These are phyloP conservation scores for Puccinia polysora DNA, from an alignment of 1,284 basidiomycete genomes.

Conservation along the genomic window DNA sequence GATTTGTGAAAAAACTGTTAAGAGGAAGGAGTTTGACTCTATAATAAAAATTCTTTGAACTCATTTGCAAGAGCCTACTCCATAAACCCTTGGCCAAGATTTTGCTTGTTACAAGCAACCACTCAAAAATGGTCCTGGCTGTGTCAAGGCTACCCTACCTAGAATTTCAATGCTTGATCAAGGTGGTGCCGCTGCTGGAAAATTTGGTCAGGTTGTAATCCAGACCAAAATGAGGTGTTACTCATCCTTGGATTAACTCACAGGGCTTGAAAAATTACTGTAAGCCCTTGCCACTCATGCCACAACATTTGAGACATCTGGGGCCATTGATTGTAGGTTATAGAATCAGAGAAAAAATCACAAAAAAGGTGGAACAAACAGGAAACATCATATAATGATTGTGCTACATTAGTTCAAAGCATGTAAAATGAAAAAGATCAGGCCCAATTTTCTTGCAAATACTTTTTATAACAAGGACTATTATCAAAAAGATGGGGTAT, in stretches of 20 bases:
- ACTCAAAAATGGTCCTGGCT: slow-evolving; percentile 79
- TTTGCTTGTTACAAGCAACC: slow-evolving; percentile 98
- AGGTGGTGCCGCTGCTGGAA: slow-evolving; percentile 96
- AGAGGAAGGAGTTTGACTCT: slow-evolving; percentile 72
- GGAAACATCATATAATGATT: too few relatives aligned
- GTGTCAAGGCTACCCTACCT: slow-evolving; percentile 76
- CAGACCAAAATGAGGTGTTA: slow-evolving; percentile 3
- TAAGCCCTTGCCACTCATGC: slow-evolving; percentile 95
- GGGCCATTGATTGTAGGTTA: too few relatives aligned
- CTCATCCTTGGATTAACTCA: slow-evolving; percentile 60
- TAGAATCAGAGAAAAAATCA: too few relatives aligned
- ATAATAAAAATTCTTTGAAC: slow-evolving; percentile 99
- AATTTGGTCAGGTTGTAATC: slow-evolving; percentile 60
- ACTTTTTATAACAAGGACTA: too few relatives aligned
- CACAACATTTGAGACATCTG: slow-evolving; percentile 93
- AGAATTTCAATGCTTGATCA: slow-evolving; percentile 86
- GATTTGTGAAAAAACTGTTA: slow-evolving; percentile 73
- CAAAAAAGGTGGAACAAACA: too few relatives aligned
- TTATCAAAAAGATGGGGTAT: too few relatives aligned
- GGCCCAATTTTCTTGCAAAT: too few relatives aligned
- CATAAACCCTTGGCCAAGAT: slow-evolving; percentile 94
- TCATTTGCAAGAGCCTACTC: slow-evolving; percentile 87
- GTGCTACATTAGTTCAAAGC: too few relatives aligned
- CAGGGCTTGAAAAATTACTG: slow-evolving; percentile 99
- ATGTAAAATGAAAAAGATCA: too few relatives aligned